Percentiles rank a stretch among this genome's conserved stretches.
These are phyloP conservation scores for Boletus semigastroideus DNA, from an alignment of 1,284 basidiomycete species.

Conservation along the genomic window DNA sequence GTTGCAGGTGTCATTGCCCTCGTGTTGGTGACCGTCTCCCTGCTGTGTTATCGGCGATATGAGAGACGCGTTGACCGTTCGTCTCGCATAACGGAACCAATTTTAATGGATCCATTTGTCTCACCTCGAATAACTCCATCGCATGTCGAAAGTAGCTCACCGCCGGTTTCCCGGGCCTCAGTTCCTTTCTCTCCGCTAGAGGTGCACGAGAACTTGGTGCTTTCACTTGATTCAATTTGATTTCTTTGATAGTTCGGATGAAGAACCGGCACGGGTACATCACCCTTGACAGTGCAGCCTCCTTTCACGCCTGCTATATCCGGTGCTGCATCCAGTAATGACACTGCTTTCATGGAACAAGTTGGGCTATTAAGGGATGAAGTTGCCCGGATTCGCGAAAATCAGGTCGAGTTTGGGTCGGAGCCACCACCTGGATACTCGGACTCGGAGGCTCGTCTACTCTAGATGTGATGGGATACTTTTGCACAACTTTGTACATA, in stretches of 20 bases:
- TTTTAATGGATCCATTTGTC: not conserved
- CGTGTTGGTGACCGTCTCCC: not conserved
- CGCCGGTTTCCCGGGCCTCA: not conserved
- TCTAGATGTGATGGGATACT: too few relatives aligned
- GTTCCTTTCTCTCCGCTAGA: not conserved
- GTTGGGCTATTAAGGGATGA: not conserved
- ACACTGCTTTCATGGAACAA: not conserved
- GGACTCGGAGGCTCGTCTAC: too few relatives aligned
- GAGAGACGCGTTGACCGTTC: not conserved
- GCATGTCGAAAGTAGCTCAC: not conserved
- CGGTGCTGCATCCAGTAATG: not conserved
- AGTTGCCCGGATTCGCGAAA: not conserved
- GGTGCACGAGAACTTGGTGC: not conserved
- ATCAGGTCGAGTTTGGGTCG: not conserved
- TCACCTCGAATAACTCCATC: not conserved
- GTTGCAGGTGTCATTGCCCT: conserved; percentile 6
- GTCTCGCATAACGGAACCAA: not conserved
- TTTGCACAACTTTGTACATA: too few relatives aligned
- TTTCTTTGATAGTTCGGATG: not conserved
- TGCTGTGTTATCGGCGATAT: conserved; percentile 6
- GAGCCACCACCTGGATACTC: not conserved
- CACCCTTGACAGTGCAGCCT: not conserved
- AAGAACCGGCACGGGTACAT: not conserved
- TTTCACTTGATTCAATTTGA: not conserved
- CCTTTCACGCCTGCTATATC: not conserved